These are phyloP conservation scores for Prototheca wickerhamii DNA, from an alignment of 163 green algal genomes.

Conservation along the genomic window DNA sequence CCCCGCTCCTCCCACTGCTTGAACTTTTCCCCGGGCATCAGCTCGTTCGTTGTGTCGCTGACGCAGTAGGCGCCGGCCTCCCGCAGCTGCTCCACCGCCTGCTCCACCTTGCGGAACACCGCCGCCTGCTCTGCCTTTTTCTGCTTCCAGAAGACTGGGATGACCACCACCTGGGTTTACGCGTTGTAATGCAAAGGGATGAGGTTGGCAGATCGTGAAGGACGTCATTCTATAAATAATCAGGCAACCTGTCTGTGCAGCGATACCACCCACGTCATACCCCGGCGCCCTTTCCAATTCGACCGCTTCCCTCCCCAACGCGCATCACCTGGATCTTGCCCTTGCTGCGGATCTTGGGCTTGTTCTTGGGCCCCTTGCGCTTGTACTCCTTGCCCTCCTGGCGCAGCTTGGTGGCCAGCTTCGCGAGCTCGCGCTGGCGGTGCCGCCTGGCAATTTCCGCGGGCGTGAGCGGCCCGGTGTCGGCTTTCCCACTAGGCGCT, in stretches of 20 bases:
- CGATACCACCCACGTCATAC: too few relatives aligned
- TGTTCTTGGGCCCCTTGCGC: constrained; percentile 14
- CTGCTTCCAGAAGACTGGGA: constrained; percentile 54
- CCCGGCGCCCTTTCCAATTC: background rate
- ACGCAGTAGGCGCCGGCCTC: constrained; percentile 28
- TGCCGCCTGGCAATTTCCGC: constrained; percentile 14
- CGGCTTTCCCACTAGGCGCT: too few relatives aligned
- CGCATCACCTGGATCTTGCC: constrained; percentile 3
- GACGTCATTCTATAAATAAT: background rate
- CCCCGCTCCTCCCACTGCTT: constrained; percentile 48
- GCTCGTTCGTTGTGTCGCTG: constrained; percentile 41
- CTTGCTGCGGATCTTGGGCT: constrained; percentile 9
- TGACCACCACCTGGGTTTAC: constrained; percentile 33
- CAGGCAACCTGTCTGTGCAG: background rate
- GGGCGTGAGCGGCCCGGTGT: constrained; percentile 4
- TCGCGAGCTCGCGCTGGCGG: constrained; percentile 27
- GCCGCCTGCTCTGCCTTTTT: constrained; percentile 32
- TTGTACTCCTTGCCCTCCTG: constrained; percentile 38
- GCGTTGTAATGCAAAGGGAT: background rate
- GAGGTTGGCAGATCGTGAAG: background rate
- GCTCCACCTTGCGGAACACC: constrained; percentile 23
- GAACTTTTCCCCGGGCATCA: constrained; percentile 58
- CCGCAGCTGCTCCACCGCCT: constrained; percentile 22
- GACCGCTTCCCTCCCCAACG: background rate
- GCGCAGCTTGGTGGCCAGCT: constrained; percentile 32